Evolutionary conservation across 2,329 filamentous ascomycete genomes (phyloP), one percentile per base, ranked within the genome.

Genomic region (Talaromyces sp.): DNA sequence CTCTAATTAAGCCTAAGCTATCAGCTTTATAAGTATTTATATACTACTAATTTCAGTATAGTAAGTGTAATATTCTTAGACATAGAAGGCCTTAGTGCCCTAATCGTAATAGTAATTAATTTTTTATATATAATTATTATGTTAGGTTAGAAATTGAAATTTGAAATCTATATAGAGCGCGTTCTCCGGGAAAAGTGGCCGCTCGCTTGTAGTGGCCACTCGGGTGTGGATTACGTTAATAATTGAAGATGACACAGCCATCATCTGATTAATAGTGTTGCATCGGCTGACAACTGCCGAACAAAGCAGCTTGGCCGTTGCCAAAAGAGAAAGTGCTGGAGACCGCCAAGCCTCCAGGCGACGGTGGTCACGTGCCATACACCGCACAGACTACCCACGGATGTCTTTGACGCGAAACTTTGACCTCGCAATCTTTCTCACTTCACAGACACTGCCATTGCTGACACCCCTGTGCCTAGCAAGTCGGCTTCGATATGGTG

Each of bases 401-500:
- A 47, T 47, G n/a, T 47, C 44, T 47, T 25, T 5, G 44, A 22
- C 44, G 44, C 44, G 44, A 47, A 47, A 47, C 44, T 47, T 47
- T 9, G 6, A 4, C 4, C 44, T 47, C 4, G 19, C 19, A 8
- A 5, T 47, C 11, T 19, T 19, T 25, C 44, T 47, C 42, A n/a
- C 42, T 47, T 25, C 44, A 53, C 19, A 32, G 5, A 53, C 17
- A 11, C 49, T 30, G 49, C 28, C 58, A 33, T 60, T 44, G 52
- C 52, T 36, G 32, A 33, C 54, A 55, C 54, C 44, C 27, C n/a
- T 33, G 39, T 54, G 58, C 55, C 54, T 54, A 58, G 58, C 61
- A 61, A 60, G 39, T 52, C 53, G 44, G 49, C 51, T 53, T 59
- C 27, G 60, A 52, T 39, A 55, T 63, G 62, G 53, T 63, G 36